Conservation (phyloP, 495 filamentous ascomycete species). For the Penicillium arizonense region DNA sequence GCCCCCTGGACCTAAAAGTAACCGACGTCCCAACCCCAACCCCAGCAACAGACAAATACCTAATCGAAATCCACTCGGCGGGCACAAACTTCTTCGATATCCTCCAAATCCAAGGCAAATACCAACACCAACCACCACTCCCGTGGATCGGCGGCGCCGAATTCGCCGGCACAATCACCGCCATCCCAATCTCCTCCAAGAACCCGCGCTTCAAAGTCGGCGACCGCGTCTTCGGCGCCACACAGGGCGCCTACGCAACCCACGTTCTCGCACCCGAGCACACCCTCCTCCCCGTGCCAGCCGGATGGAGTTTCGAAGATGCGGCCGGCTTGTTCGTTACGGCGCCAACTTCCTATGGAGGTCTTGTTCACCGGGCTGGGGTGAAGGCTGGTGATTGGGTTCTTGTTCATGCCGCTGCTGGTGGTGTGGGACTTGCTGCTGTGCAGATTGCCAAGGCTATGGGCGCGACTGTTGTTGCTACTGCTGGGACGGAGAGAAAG, state of each 20-base stretch:
- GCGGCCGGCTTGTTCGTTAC: conserved; percentile 91
- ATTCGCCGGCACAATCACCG: conserved; percentile 76
- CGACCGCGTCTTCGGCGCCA: conserved; percentile 81
- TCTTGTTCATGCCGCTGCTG: conserved; percentile 88
- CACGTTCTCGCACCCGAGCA: conserved; percentile 65
- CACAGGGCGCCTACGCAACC: conserved; percentile 84
- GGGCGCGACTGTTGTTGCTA: conserved; percentile 87
- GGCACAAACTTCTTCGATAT: conserved; percentile 97
- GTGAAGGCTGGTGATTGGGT: conserved; percentile 82
- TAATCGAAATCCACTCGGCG: conserved; percentile 82
- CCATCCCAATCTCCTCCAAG: conserved; percentile 52
- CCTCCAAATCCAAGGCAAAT: conserved; percentile 81
- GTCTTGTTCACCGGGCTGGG: conserved; percentile 71
- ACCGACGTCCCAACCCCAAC: conserved; percentile 68
- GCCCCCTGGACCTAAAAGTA: conserved; percentile 75
- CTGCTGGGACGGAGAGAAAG: conserved; percentile 75
- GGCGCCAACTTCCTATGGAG: conserved; percentile 86
- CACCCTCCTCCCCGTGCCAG: conserved; percentile 68
- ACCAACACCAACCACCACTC: conserved; percentile 66
- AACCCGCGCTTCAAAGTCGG: conserved; percentile 65
- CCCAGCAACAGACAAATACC: conserved; percentile 71
- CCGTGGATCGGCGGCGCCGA: conserved; percentile 89
- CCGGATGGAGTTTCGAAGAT: conserved; percentile 78
- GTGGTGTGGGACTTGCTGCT: conserved; percentile 87
- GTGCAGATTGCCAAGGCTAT: conserved; percentile 92